A percentile compares a stretch with the other conserved stretches of the same genome.
These are phyloP conservation scores for Scortechinia acanthostroma DNA, from an alignment of 2,329 filamentous ascomycete genomes.

Conservation along the genomic window DNA sequence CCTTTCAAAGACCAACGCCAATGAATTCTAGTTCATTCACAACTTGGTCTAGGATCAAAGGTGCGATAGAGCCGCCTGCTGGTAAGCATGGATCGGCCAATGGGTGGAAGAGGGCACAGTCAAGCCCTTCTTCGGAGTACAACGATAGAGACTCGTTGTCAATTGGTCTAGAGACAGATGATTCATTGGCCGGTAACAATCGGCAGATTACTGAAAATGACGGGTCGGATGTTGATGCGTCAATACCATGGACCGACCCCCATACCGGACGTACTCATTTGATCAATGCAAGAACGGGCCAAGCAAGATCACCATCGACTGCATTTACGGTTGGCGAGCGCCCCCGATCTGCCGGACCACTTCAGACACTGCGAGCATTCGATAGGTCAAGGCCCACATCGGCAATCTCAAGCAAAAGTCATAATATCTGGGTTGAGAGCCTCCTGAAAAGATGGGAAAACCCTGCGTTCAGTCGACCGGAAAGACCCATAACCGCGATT, in stretches of 20 bases:
- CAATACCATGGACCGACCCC: constrained; percentile 39
- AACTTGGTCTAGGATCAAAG: constrained; percentile 29
- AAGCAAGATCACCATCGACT: constrained; percentile 11
- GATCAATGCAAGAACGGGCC: constrained; percentile 31
- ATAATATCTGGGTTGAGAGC: constrained; percentile 32
- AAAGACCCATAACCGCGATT: constrained; percentile 29
- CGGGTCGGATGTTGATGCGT: constrained; percentile 21
- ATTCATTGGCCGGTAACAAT: too few relatives aligned
- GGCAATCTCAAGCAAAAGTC: constrained; percentile 7
- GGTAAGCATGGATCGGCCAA: too few relatives aligned
- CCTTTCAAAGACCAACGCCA: constrained; percentile 6
- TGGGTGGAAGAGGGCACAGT: too few relatives aligned
- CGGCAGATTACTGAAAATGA: too few relatives aligned
- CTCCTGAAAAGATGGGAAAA: constrained; percentile 45
- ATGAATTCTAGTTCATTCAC: constrained; percentile 13
- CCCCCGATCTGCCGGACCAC: too few relatives aligned
- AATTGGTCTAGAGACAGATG: too few relatives aligned
- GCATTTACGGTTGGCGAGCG: too few relatives aligned
- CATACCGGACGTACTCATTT: constrained; percentile 24
- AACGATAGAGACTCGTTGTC: too few relatives aligned
- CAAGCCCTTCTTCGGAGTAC: too few relatives aligned
- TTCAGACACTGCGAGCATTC: not conserved
- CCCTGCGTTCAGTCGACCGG: constrained; percentile 39
- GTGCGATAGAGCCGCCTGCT: too few relatives aligned
- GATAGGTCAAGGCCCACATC: constrained; percentile 5